Conservation (phyloP, 805 yeast species). For the Myxozyma neotropica region DNA sequence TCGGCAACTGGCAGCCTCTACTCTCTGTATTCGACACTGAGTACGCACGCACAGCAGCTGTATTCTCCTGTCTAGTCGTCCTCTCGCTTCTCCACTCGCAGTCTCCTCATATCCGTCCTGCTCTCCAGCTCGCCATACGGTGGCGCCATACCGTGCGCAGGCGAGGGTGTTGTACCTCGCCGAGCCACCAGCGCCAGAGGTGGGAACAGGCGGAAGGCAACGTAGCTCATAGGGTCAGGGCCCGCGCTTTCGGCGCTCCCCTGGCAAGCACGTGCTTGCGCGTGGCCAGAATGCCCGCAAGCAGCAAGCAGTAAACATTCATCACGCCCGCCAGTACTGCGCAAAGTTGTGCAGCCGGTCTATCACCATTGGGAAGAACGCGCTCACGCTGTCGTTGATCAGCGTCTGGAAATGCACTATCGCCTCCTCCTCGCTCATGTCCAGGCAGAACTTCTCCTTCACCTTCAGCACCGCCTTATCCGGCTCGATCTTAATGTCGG, state of each 20-base stretch:
- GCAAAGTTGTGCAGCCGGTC: slow-evolving; percentile 94
- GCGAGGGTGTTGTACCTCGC: background rate
- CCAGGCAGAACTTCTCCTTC: slow-evolving; percentile 89
- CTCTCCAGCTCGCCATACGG: no score
- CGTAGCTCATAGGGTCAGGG: slow-evolving; percentile 30
- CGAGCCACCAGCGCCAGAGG: slow-evolving; percentile 9
- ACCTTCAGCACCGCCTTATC: slow-evolving; percentile 81
- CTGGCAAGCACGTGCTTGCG: slow-evolving; percentile 7
- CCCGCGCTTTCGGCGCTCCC: background rate
- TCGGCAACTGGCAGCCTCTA: no score
- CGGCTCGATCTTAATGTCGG: slow-evolving; percentile 83
- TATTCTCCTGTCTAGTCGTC: background rate
- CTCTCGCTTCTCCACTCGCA: background rate
- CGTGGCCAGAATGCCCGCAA: no score
- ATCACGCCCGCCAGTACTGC: slow-evolving; percentile 93
- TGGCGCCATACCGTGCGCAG: no score
- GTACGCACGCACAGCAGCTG: no score
- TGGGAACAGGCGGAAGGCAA: slow-evolving; percentile 26
- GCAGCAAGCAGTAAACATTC: no score
- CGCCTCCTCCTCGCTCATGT: slow-evolving; percentile 94
- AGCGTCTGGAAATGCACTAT: slow-evolving; percentile 90
- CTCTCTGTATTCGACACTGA: no score
- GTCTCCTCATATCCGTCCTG: background rate
- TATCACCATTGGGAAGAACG: slow-evolving; percentile 90
- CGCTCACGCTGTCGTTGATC: slow-evolving; percentile 92